Base-by-base conservation (phyloP, 2,329 filamentous ascomycete genomes). In the Phoma sp. region DNA sequence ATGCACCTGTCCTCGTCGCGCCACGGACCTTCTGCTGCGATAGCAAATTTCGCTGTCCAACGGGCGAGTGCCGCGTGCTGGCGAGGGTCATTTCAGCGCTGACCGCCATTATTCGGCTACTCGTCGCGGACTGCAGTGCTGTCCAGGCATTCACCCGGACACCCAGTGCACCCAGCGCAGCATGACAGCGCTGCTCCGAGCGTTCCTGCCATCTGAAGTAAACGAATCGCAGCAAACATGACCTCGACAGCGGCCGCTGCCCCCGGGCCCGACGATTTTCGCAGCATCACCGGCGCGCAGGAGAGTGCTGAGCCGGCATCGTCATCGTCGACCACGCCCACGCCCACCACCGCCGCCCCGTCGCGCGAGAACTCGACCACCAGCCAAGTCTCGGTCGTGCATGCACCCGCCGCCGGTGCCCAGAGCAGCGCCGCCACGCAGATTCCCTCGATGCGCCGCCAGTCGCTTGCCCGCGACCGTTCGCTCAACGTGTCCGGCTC, bases 251-350 rank as follows among this genome's bases (percentile, higher is more conserved):
- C 51, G 28, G 42, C 60, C 45, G 51, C 47, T 52, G 14, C 15
- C 34, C 33, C 39, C 11, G 45, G 38, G 33, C 33, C 15, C 59
- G 59, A 62, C 59, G 66, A 58, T 59, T 76, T 73, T 56, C 69
- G 70, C 60, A 75, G 72, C 61, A 61, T 75, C 42, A 72, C 70
- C 33, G 75, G 72, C 56, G 67, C 67, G 50, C 53, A 54, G 32
- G 68, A 76, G 68, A 73, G 71, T 48, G 69, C 70, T 48, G 75
- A 77, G 63, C 74, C 74, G 32, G 57, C 70, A 33, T 56, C 64
- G 42, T 58, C 52, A 50, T 52, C 48, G 47, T 48, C 53, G 14
- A 52, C 60, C 25, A 57, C 58, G 32, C 43, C 55, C 33, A 56
- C 60, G 37, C 55, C 60, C 39, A 52, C 60, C 39, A 46, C 53